Evolutionary conservation across 257 asterid genomes (phyloP), one percentile per base, ranked within the genome.

Genomic region (Hygrophila difformis): DNA sequence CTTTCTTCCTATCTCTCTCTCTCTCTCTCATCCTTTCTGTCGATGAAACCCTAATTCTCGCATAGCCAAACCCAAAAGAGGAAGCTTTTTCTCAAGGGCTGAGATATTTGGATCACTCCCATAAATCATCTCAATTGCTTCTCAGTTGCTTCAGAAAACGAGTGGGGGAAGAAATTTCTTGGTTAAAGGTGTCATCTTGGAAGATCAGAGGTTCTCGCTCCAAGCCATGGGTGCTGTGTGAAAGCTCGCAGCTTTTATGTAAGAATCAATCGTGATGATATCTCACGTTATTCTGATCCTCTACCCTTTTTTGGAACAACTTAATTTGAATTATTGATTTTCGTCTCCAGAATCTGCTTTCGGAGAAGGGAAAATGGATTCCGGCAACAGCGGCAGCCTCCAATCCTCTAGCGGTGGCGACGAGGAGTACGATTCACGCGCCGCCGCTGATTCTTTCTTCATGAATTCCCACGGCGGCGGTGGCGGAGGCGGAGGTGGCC

Each of bases 351-450:
- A 46, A 49, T 61, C 64, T 43, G 6, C 43, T 39, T 54, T 40
- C 48, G 15, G 8, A 22, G 29, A 1, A 26, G 8, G 31, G 28
- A 9, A 5, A 0, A 79, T 78, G 89, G 87, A 84, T 67, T 81
- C 91, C 21, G 70, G 69, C 56, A 69, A 73, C 33, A 84, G 93
- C 53, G 93, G 74, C 10, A 79, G 92, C 60, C 39, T 70, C 2
- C 84, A 75, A 56, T 78, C 95, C 14, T 84, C 93, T 2, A 73
- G 91, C 54, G 85, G 74, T 6, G 77, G 76, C 24, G 84, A 84
- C 6, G 91, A 78, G 39, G 88, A 80, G 64, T 71, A 63, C 63
- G 75, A 80, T n/a, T 75, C 95, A 55, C 88, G 81, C 66, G 70
- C 78, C 56, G 72, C 78, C 56, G 72, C 79, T 59, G 62, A 33